Base-by-base conservation (phyloP, 257 asterid genomes). In the Coffea eugenioides region DNA sequence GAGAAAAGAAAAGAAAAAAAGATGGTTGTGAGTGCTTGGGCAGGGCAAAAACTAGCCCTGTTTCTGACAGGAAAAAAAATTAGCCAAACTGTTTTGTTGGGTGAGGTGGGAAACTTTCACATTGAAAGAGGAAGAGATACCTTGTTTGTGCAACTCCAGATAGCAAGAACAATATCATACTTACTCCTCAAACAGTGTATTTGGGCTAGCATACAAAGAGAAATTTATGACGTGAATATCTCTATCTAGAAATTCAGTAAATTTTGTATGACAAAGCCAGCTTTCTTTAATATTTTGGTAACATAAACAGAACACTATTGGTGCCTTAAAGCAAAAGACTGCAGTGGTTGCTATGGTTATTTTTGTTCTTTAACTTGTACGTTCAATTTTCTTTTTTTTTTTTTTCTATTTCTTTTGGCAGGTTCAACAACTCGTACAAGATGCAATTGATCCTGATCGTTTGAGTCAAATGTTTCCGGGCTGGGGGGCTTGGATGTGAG, bases 351-450 rank as follows among this genome's bases (percentile, higher is more conserved):
- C 34, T 36, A 7, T 8, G 5, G 49, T 20, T 15, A 15, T 68
- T 68, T 36, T 68, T 4, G 48, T 27, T 20, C 46, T 69, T 9
- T 18, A 16, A 36, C 23, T 76, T 59, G 36, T 73, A 10, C 31
- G 54, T 36, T 80, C 34, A 21, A 49, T 27, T 34, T 52, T 45
- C 36, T 39, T 39, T 39, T 39, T 39, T 39, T 39, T 39, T 39
- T 4, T 4, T 4, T 4, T 4, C 43, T 39, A 2, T 39, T 39
- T 39, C 23, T 36, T 79, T 76, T 80, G 83, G 85, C 77, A 95
- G 99, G 99, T 95, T 86, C 99, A 95, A 86, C 99, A 93, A 84
- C 97, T 95, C 45, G 84, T 95, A 83, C 99, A 95, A 73, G 97
- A 95, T 68, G 97, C 99, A 27, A 91, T 90, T 23, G 99, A 95